Percentiles rank a stretch among this genome's conserved stretches.
Conservation (phyloP, 352 stramenopile genomes). For the Aphanomyces cochlioides region DNA sequence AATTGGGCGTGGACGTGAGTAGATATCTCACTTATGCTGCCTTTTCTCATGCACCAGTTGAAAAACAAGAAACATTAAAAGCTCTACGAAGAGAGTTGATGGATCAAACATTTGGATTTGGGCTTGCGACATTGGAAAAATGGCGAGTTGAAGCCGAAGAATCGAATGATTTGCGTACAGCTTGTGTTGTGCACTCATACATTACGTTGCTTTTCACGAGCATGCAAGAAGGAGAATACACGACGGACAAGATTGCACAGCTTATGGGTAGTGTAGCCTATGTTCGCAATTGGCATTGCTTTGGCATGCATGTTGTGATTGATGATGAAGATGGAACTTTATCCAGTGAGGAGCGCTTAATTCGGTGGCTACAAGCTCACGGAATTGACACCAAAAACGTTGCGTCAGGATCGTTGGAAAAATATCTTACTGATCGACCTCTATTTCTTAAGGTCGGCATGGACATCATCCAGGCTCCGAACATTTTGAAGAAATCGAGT, state of each 20-base stretch:
- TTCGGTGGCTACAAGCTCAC: constrained; percentile 87
- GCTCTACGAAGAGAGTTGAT: constrained; percentile 52
- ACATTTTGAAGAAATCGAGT: constrained; percentile 54
- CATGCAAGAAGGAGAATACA: constrained; percentile 66
- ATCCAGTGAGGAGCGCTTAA: constrained; percentile 66
- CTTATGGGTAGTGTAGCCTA: constrained; percentile 83
- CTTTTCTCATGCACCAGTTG: constrained; percentile 45
- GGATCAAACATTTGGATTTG: constrained; percentile 67
- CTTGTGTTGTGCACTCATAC: constrained; percentile 85
- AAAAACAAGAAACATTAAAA: neutral
- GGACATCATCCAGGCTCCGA: constrained; percentile 84
- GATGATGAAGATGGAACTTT: constrained; percentile 52
- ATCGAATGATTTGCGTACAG: constrained; percentile 69
- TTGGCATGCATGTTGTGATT: constrained; percentile 77
- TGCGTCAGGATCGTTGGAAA: constrained; percentile 69
- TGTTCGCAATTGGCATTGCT: constrained; percentile 89
- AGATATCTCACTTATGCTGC: constrained; percentile 70
- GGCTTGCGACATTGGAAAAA: constrained; percentile 62
- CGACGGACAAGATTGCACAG: constrained; percentile 51
- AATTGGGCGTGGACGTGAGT: constrained; percentile 71
- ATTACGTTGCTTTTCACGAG: constrained; percentile 65
- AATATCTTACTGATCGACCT: constrained; percentile 80
- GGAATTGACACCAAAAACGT: constrained; percentile 86
- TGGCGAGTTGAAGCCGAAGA: constrained; percentile 70
- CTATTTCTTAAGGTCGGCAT: constrained; percentile 86